Conservation (phyloP, 2,329 filamentous ascomycete genomes). For the Fusarium verrucosum region DNA sequence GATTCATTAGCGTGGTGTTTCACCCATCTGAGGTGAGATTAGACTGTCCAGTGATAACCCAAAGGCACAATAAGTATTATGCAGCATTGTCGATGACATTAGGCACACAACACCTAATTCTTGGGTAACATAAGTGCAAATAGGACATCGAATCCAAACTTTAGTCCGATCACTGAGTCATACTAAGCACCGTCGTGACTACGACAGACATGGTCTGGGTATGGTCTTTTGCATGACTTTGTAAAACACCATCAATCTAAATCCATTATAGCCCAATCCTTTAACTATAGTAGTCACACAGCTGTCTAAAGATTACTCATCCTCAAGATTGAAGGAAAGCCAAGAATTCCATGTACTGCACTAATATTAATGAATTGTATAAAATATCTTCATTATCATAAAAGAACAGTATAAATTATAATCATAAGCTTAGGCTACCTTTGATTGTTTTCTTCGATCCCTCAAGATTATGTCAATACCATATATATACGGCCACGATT, state of each 20-base stretch:
- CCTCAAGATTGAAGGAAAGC: no score
- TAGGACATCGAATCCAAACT: background rate
- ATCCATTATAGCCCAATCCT: no score
- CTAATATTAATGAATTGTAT: no score
- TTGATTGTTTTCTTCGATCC: no score
- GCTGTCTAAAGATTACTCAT: background rate
- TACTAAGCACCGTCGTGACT: background rate
- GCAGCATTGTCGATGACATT: background rate
- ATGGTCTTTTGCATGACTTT: background rate
- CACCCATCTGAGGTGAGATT: background rate
- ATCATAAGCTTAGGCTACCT: no score
- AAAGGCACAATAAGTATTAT: background rate
- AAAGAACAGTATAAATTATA: no score
- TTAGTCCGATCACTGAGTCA: constrained; percentile 3
- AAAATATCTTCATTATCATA: no score
- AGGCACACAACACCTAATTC: background rate
- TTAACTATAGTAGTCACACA: background rate
- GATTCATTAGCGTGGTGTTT: background rate
- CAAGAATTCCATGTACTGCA: no score
- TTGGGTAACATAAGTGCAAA: background rate
- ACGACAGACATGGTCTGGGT: background rate
- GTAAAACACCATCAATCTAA: background rate
- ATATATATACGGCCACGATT: background rate
- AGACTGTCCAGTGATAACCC: background rate
- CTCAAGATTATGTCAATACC: no score